phyloP scores from a whole-genome alignment of 805 yeast species.

The Clavispora carvajalis region DNA sequence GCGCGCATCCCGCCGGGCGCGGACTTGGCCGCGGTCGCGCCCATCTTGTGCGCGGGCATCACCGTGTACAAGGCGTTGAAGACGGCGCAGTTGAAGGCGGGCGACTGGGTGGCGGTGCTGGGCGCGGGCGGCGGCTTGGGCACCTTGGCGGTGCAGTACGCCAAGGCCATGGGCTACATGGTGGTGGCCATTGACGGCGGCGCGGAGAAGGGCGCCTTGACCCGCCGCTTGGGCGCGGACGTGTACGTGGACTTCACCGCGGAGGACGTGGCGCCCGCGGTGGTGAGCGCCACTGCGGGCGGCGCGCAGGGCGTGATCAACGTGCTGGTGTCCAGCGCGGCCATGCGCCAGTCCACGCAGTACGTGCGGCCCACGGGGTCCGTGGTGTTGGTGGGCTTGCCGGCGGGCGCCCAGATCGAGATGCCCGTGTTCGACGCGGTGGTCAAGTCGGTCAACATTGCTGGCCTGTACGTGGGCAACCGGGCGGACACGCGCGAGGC shows the following conservation, averaged over 20 bases:
- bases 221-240: conserved; percentile 8
- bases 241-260: conserved; percentile 7
- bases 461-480: conserved; percentile 11
- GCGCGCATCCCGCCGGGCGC: conserved; percentile 8
- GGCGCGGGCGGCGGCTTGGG: conserved; percentile 12
- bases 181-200: conserved; percentile 10
- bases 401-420: conserved; percentile 8
- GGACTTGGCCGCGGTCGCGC: conserved; percentile 9
- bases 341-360: conserved; percentile 9
- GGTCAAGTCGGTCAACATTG: conserved; percentile 5
- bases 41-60: conserved; percentile 11
- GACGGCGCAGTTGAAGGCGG: conserved; percentile 7
- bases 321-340: conserved; percentile 7
- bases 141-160: conserved; percentile 10
- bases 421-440: conserved; percentile 8
- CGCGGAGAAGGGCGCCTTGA: conserved; percentile 7
- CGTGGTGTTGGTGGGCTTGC: conserved; percentile 11
- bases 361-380: conserved; percentile 9
- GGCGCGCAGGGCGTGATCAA: conserved; percentile 12
- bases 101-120: conserved; percentile 10
- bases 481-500: conserved; percentile 11
- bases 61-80: conserved; percentile 11
- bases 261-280: conserved; percentile 5
- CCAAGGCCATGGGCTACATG: conserved; percentile 11
- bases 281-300: conserved; percentile 5